Percentiles rank a stretch among this genome's conserved stretches.
These are phyloP conservation scores for Thyridium curvatum DNA, from an alignment of 2,329 filamentous ascomycete species.

Conservation along the genomic window DNA sequence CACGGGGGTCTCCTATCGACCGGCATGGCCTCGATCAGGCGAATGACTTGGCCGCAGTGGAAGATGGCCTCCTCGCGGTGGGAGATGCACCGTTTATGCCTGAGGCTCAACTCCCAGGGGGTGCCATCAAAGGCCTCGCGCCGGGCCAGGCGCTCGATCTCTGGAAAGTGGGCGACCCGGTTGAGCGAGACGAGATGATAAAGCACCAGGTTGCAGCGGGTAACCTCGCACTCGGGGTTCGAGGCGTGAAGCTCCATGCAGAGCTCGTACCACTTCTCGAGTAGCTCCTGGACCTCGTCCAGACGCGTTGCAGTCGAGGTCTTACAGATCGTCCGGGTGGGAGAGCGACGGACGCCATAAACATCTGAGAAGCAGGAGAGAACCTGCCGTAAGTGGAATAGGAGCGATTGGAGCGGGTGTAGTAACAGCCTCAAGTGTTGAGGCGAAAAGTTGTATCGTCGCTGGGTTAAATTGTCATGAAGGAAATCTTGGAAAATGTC, in stretches of 20 bases:
- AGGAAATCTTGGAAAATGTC: slow-evolving; percentile 64
- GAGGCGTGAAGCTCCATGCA: slow-evolving; percentile 47
- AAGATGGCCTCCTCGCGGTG: slow-evolving; percentile 58
- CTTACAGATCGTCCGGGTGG: slow-evolving; percentile 45
- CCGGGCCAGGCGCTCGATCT: slow-evolving; percentile 61
- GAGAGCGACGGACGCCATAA: slow-evolving; percentile 31
- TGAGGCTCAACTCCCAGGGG: slow-evolving; percentile 44
- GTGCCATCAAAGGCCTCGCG: slow-evolving; percentile 48
- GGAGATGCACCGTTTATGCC: slow-evolving; percentile 58
- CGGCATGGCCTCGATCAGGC: slow-evolving; percentile 54
- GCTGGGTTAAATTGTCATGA: slow-evolving; percentile 51
- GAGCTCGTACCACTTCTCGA: slow-evolving; percentile 64
- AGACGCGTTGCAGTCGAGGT: slow-evolving; percentile 53
- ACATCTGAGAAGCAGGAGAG: slow-evolving; percentile 58
- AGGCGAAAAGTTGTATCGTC: slow-evolving; percentile 37
- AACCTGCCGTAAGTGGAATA: slow-evolving; percentile 59
- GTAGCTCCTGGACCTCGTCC: slow-evolving; percentile 57
- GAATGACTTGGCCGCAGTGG: slow-evolving; percentile 62
- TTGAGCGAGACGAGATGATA: slow-evolving; percentile 68
- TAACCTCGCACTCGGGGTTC: slow-evolving; percentile 52
- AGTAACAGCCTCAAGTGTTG: slow-evolving; percentile 60
- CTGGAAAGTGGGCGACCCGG: slow-evolving; percentile 59
- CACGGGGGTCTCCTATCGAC: slow-evolving; percentile 56
- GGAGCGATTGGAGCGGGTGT: slow-evolving; percentile 60
- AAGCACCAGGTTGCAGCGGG: slow-evolving; percentile 59